A percentile compares a stretch with the other conserved stretches of the same genome.
Evolutionary conservation across 164 flowering plant species (phyloP).

Genomic region (Aristolochia fimbriata): DNA sequence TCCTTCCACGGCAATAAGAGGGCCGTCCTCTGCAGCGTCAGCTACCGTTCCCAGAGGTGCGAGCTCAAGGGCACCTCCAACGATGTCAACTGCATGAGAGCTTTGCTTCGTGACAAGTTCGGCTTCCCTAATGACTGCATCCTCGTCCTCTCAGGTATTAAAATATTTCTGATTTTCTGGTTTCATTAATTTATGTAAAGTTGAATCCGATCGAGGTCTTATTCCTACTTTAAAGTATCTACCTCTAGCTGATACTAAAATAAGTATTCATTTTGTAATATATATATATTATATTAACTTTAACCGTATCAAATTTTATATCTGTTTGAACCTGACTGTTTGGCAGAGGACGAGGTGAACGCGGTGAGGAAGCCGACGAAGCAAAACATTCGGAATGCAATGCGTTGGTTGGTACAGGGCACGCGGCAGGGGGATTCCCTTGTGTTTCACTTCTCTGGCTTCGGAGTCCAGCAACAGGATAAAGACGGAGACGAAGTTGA

Average conservation of each 20-base stretch:
- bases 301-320: too few species aligned
- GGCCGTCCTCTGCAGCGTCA: slow-evolving; percentile 51
- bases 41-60: slow-evolving; percentile 21
- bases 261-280: too few species aligned
- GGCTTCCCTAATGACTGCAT: slow-evolving; percentile 38
- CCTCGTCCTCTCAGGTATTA: slow-evolving; percentile 57
- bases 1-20: slow-evolving; percentile 28
- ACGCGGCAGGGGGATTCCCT: slow-evolving; percentile 66
- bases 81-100: slow-evolving; percentile 42
- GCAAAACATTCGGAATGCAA: slow-evolving; percentile 40
- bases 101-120: slow-evolving; percentile 27
- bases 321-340: too few species aligned
- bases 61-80: slow-evolving; percentile 40
- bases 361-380: slow-evolving; percentile 47
- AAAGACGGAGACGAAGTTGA: slow-evolving; percentile 52
- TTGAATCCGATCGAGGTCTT: too few species aligned
- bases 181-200: too few species aligned
- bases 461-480: slow-evolving; percentile 39
- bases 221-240: too few species aligned
- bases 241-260: too few species aligned
- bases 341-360: slow-evolving; percentile 53
- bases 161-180: too few species aligned
- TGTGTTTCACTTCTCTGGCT: slow-evolving; percentile 84
- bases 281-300: too few species aligned
- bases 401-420: slow-evolving; percentile 58